Conservation (phyloP, 768 basidiomycete species). For the Boletus rubropictus region DNA sequence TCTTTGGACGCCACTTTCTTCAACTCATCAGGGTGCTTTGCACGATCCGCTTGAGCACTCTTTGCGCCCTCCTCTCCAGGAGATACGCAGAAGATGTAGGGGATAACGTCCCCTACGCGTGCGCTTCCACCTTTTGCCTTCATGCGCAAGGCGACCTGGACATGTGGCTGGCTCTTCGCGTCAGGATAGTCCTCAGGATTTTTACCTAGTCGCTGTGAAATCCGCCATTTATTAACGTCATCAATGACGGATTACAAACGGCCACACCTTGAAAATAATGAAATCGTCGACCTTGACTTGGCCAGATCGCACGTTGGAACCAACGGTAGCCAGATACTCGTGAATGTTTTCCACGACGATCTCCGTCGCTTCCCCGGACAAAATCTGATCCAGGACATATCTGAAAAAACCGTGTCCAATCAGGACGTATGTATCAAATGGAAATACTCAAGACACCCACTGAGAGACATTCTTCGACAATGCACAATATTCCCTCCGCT, state of each 20-base stretch:
- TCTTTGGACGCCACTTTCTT: constrained; percentile 54
- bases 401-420: constrained; percentile 36
- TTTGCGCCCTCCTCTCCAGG: constrained; percentile 69
- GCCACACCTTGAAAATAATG: constrained; percentile 82
- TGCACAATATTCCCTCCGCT: constrained; percentile 89
- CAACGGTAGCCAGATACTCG: constrained; percentile 74
- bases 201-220: constrained; percentile 80
- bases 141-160: constrained; percentile 90
- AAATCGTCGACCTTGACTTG: constrained; percentile 87
- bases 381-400: constrained; percentile 82
- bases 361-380: constrained; percentile 90
- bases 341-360: constrained; percentile 86
- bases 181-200: constrained; percentile 97
- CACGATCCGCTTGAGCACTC: constrained; percentile 79
- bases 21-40: constrained; percentile 91
- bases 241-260: background rate
- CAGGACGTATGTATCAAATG: background rate
- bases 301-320: constrained; percentile 73
- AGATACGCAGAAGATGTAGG: constrained; percentile 87
- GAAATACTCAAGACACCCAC: constrained; percentile 43
- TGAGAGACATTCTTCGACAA: constrained; percentile 90
- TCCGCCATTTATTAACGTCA: background rate
- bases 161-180: constrained; percentile 91
- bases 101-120: constrained; percentile 86
- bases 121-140: constrained; percentile 78